Conservation (phyloP, 768 basidiomycete genomes). For the Cystofilobasidium ferigula region DNA sequence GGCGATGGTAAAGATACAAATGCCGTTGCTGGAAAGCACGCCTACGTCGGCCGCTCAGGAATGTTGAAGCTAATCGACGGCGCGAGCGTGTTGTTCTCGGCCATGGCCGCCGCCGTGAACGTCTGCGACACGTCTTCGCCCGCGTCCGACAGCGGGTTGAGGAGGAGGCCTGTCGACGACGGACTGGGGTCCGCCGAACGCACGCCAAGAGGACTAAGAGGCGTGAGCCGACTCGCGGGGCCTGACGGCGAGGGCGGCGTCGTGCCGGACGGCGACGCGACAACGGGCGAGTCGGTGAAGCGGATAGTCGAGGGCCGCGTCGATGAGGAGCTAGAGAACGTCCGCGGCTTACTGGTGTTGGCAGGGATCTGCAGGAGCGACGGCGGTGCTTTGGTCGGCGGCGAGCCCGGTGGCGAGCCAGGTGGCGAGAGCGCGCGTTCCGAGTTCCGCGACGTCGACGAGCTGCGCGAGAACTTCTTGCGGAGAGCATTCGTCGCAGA, state of each 20-base stretch:
- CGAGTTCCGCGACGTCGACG: neutral
- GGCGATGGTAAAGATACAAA: neutral
- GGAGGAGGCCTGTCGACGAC: conserved; percentile 5
- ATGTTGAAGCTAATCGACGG: conserved; percentile 9
- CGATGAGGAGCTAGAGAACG: neutral
- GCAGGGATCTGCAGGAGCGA: neutral
- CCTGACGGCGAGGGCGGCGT: conserved; percentile 1
- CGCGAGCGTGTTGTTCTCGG: neutral
- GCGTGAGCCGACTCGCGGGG: neutral
- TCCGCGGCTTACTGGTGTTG: neutral
- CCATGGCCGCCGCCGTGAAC: conserved; percentile 4
- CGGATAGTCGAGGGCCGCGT: neutral
- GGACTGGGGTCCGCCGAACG: neutral
- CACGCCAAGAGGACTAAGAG: neutral
- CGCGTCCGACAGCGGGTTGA: neutral
- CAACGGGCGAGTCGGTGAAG: conserved; percentile 10
- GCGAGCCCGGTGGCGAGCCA: neutral
- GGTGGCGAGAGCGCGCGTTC: neutral
- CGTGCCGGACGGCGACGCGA: conserved; percentile 3
- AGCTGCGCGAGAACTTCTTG: conserved; percentile 7
- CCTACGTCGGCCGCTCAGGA: neutral
- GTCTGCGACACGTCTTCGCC: conserved; percentile 7
- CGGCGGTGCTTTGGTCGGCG: neutral
- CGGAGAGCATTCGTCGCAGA: neutral
- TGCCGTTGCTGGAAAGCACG: neutral